Evolutionary conservation across 768 basidiomycete genomes (phyloP).

Genomic region (Pulveroboletus ravenelii): DNA sequence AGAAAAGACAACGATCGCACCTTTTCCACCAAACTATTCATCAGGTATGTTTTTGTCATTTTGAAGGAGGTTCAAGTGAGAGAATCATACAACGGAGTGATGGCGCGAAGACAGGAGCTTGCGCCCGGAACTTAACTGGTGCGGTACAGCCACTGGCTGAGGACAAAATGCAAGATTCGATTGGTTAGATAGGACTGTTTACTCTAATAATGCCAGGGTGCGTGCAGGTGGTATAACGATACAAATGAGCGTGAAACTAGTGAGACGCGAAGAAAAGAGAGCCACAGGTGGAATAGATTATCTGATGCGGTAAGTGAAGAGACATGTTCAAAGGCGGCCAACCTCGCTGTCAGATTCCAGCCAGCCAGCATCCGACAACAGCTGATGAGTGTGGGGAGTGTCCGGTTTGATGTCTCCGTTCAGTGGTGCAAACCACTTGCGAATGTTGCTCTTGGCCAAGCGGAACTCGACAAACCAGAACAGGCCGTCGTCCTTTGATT

Average conservation of each 20-base stretch:
- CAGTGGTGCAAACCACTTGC: conserved; percentile 59
- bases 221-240: no score
- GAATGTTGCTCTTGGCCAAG: conserved; percentile 34
- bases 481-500: conserved; percentile 42
- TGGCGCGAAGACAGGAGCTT: conserved; percentile 20
- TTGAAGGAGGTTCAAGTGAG: conserved; percentile 19
- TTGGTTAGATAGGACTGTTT: neutral
- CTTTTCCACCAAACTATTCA: conserved; percentile 84
- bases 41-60: conserved; percentile 83
- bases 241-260: no score
- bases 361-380: conserved; percentile 50
- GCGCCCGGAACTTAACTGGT: neutral
- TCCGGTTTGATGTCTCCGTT: conserved; percentile 68
- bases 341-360: conserved; percentile 20
- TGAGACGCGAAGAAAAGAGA: no score
- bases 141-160: conserved; percentile 14
- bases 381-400: conserved; percentile 37
- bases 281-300: no score
- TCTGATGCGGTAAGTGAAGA: no score
- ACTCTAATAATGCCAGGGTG: neutral
- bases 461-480: conserved; percentile 51
- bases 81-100: neutral
- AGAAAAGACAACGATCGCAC: conserved; percentile 29
- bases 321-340: neutral
- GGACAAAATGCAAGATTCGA: neutral